These are phyloP conservation scores for Neoarthrinium moseri DNA, from an alignment of 2,329 filamentous ascomycete species.

Conservation along the genomic window DNA sequence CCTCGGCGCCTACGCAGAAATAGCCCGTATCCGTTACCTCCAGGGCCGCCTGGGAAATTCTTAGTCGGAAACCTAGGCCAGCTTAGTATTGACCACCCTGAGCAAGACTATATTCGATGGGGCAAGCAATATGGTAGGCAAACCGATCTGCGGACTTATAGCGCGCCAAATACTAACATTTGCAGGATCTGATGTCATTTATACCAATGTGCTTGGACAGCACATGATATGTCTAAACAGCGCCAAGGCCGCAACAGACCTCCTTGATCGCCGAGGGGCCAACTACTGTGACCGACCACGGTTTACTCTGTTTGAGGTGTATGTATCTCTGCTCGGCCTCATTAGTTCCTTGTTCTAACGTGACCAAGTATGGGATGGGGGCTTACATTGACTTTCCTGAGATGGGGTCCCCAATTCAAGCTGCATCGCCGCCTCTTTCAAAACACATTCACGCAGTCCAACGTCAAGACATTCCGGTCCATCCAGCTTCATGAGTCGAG, in stretches of 20 bases:
- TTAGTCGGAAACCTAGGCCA: constrained; percentile 28
- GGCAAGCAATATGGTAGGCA: constrained; percentile 28
- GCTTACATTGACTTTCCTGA: constrained; percentile 22
- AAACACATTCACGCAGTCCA: constrained; percentile 35
- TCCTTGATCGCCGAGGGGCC: constrained; percentile 37
- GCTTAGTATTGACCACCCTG: constrained; percentile 27
- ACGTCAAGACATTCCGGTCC: constrained; percentile 27
- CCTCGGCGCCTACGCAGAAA: constrained; percentile 8
- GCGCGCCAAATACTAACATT: constrained; percentile 30
- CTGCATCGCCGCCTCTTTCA: constrained; percentile 39
- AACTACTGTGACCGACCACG: constrained; percentile 38
- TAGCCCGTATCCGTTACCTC: constrained; percentile 22
- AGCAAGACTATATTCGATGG: constrained; percentile 29
- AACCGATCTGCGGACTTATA: not conserved
- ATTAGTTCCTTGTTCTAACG: not conserved
- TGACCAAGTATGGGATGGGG: constrained; percentile 22
- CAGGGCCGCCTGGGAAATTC: constrained; percentile 25
- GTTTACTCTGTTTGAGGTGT: constrained; percentile 32
- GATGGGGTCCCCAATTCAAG: constrained; percentile 36
- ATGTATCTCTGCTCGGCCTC: not conserved
- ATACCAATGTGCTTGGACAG: constrained; percentile 34
- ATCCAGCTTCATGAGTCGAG: constrained; percentile 30
- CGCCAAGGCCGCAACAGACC: constrained; percentile 33
- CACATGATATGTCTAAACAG: constrained; percentile 36
- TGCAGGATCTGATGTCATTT: constrained; percentile 26